These are phyloP conservation scores for Suhomyces sp. DNA, from an alignment of 805 yeast species.

Conservation along the genomic window DNA sequence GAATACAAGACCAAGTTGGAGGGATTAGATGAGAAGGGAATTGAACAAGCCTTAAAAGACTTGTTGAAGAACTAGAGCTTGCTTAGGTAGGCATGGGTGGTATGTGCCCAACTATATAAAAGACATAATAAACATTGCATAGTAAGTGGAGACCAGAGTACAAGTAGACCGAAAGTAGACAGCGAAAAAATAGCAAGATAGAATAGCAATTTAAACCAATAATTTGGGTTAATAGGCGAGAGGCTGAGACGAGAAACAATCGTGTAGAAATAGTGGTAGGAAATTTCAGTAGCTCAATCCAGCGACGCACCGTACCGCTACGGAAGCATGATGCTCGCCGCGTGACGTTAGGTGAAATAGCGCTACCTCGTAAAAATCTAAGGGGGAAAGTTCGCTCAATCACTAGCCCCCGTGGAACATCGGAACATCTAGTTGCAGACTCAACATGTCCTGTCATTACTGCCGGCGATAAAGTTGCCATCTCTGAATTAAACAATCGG, in stretches of 20 bases:
- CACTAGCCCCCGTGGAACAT: neutral
- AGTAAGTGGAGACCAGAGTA: neutral
- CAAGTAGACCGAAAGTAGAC: neutral
- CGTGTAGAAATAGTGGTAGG: neutral
- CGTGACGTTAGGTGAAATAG: neutral
- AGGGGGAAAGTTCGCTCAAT: neutral
- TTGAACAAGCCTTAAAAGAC: conserved; percentile 37
- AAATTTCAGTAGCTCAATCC: neutral
- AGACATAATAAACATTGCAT: conserved; percentile 1
- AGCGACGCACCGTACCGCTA: neutral
- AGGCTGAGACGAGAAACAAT: neutral
- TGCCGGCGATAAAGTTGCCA: neutral
- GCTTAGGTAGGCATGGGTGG: neutral
- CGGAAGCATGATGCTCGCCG: neutral
- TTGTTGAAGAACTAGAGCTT: conserved; percentile 28
- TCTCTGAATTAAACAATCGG: neutral
- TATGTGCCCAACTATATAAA: neutral
- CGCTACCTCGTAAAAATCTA: neutral
- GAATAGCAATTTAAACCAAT: no score
- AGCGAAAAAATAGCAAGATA: neutral
- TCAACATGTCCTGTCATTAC: neutral
- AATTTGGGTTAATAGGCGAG: neutral
- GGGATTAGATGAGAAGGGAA: conserved; percentile 46
- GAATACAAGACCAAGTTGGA: conserved; percentile 50
- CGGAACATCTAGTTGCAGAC: neutral